These are phyloP conservation scores for Penicillium simplicissimum DNA, from an alignment of 495 filamentous ascomycete species.

Conservation along the genomic window DNA sequence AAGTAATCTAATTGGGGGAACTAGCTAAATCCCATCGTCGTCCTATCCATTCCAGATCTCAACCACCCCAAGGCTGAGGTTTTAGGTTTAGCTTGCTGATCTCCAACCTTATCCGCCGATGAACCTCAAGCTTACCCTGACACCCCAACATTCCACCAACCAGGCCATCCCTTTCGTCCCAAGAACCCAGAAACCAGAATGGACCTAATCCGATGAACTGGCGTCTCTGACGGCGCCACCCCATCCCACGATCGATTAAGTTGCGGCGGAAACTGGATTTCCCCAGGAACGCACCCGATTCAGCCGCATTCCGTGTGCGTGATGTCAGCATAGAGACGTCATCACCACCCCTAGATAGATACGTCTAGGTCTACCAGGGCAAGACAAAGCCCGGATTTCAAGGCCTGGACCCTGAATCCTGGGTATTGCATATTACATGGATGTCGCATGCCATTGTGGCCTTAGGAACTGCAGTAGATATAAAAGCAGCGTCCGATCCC, in stretches of 20 bases:
- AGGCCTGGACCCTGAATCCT: background rate
- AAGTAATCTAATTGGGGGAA: background rate
- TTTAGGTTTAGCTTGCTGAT: background rate
- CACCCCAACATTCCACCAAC: background rate
- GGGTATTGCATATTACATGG: no score
- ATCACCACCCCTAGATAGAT: background rate
- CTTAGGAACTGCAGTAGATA: background rate
- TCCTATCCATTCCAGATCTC: background rate
- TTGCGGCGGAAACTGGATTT: slow-evolving; percentile 8
- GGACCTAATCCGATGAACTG: background rate
- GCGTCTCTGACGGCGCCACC: background rate
- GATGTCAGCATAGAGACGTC: slow-evolving; percentile 13
- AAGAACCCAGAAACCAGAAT: background rate
- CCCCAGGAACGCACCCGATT: background rate
- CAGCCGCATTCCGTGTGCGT: slow-evolving; percentile 6
- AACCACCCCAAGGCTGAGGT: background rate
- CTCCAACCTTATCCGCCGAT: background rate
- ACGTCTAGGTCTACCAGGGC: background rate
- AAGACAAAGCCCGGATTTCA: no score
- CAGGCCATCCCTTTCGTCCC: background rate
- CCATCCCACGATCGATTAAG: background rate
- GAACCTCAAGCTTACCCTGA: background rate
- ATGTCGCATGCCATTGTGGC: no score
- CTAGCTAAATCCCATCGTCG: background rate
- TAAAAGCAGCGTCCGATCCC: background rate